Evolutionary conservation across 768 basidiomycete species (phyloP).

Genomic region (Lentinula lateritia): DNA sequence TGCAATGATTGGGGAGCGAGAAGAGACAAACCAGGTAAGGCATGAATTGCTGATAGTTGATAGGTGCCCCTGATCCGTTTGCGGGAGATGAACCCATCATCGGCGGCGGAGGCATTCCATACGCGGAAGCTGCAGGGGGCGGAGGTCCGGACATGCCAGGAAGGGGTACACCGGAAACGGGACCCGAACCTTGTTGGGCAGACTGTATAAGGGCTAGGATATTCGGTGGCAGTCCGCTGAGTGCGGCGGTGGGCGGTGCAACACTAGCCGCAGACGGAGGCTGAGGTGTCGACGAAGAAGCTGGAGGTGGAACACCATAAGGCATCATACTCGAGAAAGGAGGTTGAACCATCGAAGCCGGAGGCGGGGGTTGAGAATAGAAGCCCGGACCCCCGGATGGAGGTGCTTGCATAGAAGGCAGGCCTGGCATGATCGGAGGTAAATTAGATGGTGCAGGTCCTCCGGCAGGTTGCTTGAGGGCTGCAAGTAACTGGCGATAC

Average conservation of each 20-base stretch:
- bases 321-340: constrained; percentile 29
- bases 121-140: constrained; percentile 10
- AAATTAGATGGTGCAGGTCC: constrained; percentile 26
- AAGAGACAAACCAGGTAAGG: constrained; percentile 52
- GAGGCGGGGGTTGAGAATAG: constrained; percentile 40
- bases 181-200: constrained; percentile 39
- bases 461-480: constrained; percentile 65
- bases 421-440: constrained; percentile 25
- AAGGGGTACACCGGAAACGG: constrained; percentile 27
- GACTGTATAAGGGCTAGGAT: constrained; percentile 57
- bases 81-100: constrained; percentile 43
- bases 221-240: constrained; percentile 56
- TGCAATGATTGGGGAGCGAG: neutral
- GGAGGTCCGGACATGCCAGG: constrained; percentile 23
- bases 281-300: constrained; percentile 12
- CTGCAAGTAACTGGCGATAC: constrained; percentile 53
- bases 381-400: constrained; percentile 20
- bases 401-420: constrained; percentile 17
- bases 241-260: constrained; percentile 24
- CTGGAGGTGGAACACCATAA: constrained; percentile 14
- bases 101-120: constrained; percentile 38
- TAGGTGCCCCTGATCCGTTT: constrained; percentile 27
- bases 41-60: constrained; percentile 62
- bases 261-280: constrained; percentile 30
- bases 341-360: constrained; percentile 21